Conservation (phyloP, 2,329 filamentous ascomycete species). For the Fusarium sp. region DNA sequence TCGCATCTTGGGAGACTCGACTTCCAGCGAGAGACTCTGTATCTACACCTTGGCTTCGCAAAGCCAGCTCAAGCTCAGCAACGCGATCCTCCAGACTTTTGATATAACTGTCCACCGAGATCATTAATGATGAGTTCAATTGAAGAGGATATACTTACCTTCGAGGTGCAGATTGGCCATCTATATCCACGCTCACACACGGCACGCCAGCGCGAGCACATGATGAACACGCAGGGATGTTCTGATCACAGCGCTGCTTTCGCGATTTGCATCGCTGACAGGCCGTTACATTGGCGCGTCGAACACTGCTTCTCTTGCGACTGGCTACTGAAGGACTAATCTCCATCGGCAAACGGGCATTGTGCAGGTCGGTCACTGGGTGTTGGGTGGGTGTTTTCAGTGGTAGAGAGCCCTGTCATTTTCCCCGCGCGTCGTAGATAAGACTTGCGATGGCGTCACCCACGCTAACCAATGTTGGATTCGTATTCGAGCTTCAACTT, state of each 20-base stretch:
- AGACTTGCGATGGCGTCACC: conserved; percentile 10
- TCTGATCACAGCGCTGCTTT: conserved; percentile 47
- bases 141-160: conserved; percentile 14
- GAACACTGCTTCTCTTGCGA: conserved; percentile 29
- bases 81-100: conserved; percentile 48
- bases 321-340: neutral
- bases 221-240: conserved; percentile 40
- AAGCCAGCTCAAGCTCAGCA: conserved; percentile 41
- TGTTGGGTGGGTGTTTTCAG: too few relatives aligned
- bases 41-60: conserved; percentile 21
- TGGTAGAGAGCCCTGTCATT: neutral
- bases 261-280: conserved; percentile 39
- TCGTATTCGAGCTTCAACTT: neutral
- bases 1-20: neutral
- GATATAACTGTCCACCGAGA: conserved; percentile 40
- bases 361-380: neutral
- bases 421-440: neutral
- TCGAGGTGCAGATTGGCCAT: conserved; percentile 32
- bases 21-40: neutral
- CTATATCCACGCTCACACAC: conserved; percentile 40
- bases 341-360: conserved; percentile 6
- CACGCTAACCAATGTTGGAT: conserved; percentile 2
- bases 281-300: conserved; percentile 44
- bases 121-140: too few relatives aligned
- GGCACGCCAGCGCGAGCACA: conserved; percentile 32